Conservation (phyloP, 495 filamentous ascomycete genomes). For the Xylaria scruposa region DNA sequence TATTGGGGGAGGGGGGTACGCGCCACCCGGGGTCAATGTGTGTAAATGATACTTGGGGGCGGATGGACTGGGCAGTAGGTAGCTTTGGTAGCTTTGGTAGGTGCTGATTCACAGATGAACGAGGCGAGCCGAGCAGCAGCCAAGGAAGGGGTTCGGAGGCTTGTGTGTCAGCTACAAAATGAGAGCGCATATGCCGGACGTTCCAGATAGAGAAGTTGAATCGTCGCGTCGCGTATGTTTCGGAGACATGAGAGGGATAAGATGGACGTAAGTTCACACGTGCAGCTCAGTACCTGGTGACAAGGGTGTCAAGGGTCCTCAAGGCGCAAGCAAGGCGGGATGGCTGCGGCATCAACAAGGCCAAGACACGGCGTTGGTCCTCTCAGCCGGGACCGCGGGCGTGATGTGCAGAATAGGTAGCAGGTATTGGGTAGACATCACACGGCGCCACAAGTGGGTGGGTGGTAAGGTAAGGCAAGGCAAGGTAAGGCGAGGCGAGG, state of each 20-base stretch:
- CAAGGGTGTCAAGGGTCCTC: not conserved
- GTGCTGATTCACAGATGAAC: conserved; percentile 5
- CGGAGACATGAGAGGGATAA: not conserved
- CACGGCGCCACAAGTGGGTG: conserved; percentile 2
- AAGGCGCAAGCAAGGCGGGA: conserved; percentile 1
- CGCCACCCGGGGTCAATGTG: not conserved
- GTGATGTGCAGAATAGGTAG: not conserved
- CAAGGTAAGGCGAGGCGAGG: not conserved
- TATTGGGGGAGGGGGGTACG: not conserved
- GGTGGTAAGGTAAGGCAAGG: not conserved
- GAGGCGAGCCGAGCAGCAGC: conserved; percentile 20
- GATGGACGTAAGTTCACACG: not conserved
- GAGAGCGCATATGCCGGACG: conserved; percentile 29
- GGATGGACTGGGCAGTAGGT: not conserved
- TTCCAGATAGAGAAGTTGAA: conserved; percentile 26
- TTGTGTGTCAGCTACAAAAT: not conserved
- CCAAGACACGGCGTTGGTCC: not conserved
- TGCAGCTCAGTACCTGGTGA: not conserved
- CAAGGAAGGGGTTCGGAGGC: conserved; percentile 22
- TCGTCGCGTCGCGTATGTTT: conserved; percentile 6
- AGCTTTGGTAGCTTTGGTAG: not conserved
- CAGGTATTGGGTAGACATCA: conserved; percentile 7
- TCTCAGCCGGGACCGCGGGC: not conserved
- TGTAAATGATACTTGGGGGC: conserved; percentile 15
- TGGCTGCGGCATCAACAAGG: conserved; percentile 9